These are phyloP conservation scores for Phylloporus sp. DNA, from an alignment of 768 basidiomycete species.

Conservation along the genomic window DNA sequence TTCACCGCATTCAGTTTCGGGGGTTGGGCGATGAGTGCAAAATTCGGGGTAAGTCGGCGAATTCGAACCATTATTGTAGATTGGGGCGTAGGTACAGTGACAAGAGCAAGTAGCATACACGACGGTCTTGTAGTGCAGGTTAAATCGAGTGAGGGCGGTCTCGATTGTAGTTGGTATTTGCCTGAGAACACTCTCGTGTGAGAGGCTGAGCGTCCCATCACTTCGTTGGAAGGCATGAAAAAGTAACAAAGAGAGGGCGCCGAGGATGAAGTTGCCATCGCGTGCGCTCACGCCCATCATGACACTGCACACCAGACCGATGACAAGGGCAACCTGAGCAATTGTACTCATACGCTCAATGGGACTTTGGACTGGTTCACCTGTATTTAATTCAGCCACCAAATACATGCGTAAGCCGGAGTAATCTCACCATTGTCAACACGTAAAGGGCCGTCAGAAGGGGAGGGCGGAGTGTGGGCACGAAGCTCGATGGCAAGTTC, in stretches of 20 bases:
- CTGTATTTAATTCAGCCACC: background rate
- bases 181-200: slow-evolving; percentile 1
- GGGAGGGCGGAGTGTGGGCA: background rate
- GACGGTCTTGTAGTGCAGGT: background rate
- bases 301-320: slow-evolving; percentile 2
- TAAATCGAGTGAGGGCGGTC: background rate
- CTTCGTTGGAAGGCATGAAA: background rate
- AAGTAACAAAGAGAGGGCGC: slow-evolving; percentile 3
- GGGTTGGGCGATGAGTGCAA: background rate
- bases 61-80: background rate
- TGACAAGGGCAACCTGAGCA: background rate
- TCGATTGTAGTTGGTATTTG: slow-evolving; percentile 2
- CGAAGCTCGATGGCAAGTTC: background rate
- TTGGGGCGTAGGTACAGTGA: slow-evolving; percentile 3
- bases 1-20: background rate
- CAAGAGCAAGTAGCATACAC: background rate
- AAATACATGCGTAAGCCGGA: background rate
- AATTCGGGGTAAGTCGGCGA: background rate
- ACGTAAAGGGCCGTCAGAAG: background rate
- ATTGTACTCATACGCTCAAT: slow-evolving; percentile 3
- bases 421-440: background rate
- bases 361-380: background rate
- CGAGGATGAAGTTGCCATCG: slow-evolving; percentile 19
- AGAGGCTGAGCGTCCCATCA: background rate
- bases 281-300: slow-evolving; percentile 15